Conservation (phyloP, 139 green algal genomes). For the Tetraselmis striata region DNA sequence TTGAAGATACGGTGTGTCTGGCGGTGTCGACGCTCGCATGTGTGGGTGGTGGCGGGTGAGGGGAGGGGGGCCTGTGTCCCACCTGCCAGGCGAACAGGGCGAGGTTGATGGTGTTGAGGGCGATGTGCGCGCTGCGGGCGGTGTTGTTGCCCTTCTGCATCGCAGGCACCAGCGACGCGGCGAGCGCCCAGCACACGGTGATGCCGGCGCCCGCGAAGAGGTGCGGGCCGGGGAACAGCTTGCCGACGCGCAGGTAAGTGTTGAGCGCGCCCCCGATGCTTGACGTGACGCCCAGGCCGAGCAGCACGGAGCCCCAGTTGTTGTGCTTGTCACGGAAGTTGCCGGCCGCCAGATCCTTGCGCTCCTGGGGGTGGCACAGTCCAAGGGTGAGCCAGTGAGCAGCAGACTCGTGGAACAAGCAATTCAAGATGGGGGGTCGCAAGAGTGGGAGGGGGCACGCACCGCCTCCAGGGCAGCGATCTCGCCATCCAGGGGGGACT, state of each 20-base stretch:
- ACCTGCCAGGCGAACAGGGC: constrained; percentile 84
- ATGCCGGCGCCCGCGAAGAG: constrained; percentile 91
- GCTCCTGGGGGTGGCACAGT: constrained; percentile 48
- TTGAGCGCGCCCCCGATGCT: constrained; percentile 83
- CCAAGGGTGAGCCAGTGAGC: neutral
- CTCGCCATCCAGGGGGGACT: constrained; percentile 41
- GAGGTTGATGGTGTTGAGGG: constrained; percentile 81
- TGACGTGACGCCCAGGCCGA: constrained; percentile 77
- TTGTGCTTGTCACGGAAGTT: constrained; percentile 81
- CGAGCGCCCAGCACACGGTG: constrained; percentile 82
- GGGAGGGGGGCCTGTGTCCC: too few species aligned
- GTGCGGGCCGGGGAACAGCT: constrained; percentile 97
- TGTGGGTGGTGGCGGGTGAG: too few species aligned
- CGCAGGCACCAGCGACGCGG: constrained; percentile 77
- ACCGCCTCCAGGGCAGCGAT: constrained; percentile 72
- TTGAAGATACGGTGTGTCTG: too few species aligned
- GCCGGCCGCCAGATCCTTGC: constrained; percentile 79
- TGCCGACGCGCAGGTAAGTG: constrained; percentile 88
- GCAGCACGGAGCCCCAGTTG: constrained; percentile 72
- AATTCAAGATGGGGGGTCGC: neutral
- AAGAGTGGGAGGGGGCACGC: neutral
- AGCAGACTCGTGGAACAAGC: neutral
- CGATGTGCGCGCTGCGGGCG: constrained; percentile 84
- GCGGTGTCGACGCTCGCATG: too few species aligned
- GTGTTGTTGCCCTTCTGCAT: constrained; percentile 96